Evolutionary conservation across 2,329 filamentous ascomycete genomes (phyloP).

Genomic region (Colletotrichum ledebouriae): DNA sequence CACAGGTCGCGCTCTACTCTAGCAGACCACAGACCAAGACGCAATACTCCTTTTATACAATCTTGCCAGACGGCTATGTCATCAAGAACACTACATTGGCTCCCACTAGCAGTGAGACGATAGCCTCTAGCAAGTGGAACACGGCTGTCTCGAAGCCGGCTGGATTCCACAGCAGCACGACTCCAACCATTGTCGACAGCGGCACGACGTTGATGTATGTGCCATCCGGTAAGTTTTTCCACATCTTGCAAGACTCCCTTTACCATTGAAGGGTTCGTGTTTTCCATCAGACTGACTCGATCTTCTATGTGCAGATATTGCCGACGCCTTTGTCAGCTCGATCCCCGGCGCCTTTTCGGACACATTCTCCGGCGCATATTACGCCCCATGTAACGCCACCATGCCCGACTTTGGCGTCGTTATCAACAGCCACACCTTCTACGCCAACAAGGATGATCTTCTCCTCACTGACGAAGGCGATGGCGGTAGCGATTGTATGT

Average conservation of each 20-base stretch:
- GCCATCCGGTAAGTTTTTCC: slow-evolving; percentile 5
- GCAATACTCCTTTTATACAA: background rate
- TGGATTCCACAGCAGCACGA: background rate
- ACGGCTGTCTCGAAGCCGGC: background rate
- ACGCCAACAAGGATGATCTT: slow-evolving; percentile 46
- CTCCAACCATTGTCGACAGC: slow-evolving; percentile 3
- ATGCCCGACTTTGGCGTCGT: slow-evolving; percentile 48
- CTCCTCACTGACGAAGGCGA: slow-evolving; percentile 44
- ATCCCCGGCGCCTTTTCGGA: background rate
- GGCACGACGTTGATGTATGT: slow-evolving; percentile 8
- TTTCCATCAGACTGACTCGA: too few species aligned
- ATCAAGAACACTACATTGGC: slow-evolving; percentile 4
- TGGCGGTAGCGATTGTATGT: slow-evolving; percentile 44
- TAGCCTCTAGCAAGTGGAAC: slow-evolving; percentile 16
- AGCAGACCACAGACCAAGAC: background rate
- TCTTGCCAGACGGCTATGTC: background rate
- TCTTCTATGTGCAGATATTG: background rate
- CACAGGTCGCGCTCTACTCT: background rate
- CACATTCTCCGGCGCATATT: slow-evolving; percentile 38
- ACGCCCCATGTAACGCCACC: slow-evolving; percentile 49
- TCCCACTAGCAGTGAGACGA: background rate
- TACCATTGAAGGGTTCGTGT: too few species aligned
- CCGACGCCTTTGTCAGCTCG: background rate
- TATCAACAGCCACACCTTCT: slow-evolving; percentile 46
- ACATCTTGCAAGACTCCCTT: background rate